Evolutionary conservation across 2,329 filamentous ascomycete genomes (phyloP).

Genomic region (Plectosphaerella cucumerina): DNA sequence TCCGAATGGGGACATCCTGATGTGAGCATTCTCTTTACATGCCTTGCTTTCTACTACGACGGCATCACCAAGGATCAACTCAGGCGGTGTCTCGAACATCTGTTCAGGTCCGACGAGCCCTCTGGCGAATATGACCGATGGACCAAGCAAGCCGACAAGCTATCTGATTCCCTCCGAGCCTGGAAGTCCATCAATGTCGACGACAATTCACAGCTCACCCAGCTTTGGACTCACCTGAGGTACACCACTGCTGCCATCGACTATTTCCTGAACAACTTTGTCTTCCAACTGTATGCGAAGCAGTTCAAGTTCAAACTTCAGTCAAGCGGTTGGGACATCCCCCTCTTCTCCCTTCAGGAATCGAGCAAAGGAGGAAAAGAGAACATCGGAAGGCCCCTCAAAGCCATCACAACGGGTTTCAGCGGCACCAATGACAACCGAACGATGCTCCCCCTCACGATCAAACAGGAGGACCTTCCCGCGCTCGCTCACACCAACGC

Average conservation of each 20-base stretch:
- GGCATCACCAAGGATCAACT: constrained; percentile 49
- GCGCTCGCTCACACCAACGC: constrained; percentile 57
- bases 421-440: constrained; percentile 68
- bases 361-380: neutral
- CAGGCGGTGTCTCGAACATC: constrained; percentile 39
- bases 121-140: constrained; percentile 51
- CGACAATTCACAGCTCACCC: constrained; percentile 43
- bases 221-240: constrained; percentile 47
- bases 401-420: constrained; percentile 58
- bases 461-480: constrained; percentile 56
- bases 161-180: constrained; percentile 42
- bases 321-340: constrained; percentile 65
- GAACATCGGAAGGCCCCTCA: constrained; percentile 1
- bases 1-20: constrained; percentile 68
- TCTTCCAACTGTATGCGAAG: constrained; percentile 62
- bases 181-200: constrained; percentile 58
- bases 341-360: constrained; percentile 29
- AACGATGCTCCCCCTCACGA: constrained; percentile 54
- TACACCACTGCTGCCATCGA: constrained; percentile 49
- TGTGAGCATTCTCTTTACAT: constrained; percentile 61
- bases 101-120: constrained; percentile 54
- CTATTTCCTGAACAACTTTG: constrained; percentile 58
- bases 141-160: constrained; percentile 28
- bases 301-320: constrained; percentile 61
- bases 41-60: constrained; percentile 62